These are phyloP conservation scores for Trapa bicornis DNA, from an alignment of 345 rosid species.

Conservation along the genomic window DNA sequence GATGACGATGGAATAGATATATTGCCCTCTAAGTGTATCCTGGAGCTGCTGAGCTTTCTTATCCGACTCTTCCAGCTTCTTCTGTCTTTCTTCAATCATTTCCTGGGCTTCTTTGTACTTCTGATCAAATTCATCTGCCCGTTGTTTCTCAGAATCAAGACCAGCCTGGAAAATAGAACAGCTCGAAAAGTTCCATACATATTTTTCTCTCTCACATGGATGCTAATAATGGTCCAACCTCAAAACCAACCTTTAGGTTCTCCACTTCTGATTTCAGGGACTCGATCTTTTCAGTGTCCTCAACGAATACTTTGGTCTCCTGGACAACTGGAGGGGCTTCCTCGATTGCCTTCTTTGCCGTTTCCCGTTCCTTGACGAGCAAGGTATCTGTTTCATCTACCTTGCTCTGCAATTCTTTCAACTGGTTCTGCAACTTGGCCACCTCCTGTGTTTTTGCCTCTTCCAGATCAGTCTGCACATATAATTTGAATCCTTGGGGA, in stretches of 20 bases:
- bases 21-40: constrained; percentile 61
- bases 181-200: neutral
- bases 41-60: constrained; percentile 61
- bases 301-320: constrained; percentile 39
- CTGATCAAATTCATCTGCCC: constrained; percentile 46
- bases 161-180: constrained; percentile 24
- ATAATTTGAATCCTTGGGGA: neutral
- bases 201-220: neutral
- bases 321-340: constrained; percentile 39
- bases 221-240: constrained; percentile 1
- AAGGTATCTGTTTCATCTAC: constrained; percentile 27
- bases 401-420: constrained; percentile 31
- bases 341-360: constrained; percentile 33
- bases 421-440: constrained; percentile 23
- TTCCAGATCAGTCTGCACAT: constrained; percentile 34
- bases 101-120: constrained; percentile 44
- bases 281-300: constrained; percentile 32
- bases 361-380: constrained; percentile 26
- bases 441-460: constrained; percentile 35
- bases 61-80: constrained; percentile 63
- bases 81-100: constrained; percentile 36
- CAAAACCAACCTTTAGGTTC: constrained; percentile 22
- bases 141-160: constrained; percentile 51
- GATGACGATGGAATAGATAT: neutral
- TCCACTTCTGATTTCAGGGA: constrained; percentile 33